A percentile compares a stretch with the other conserved stretches of the same genome.
phyloP scores from a whole-genome alignment of 495 filamentous ascomycete species.

The Tuber indicum region DNA sequence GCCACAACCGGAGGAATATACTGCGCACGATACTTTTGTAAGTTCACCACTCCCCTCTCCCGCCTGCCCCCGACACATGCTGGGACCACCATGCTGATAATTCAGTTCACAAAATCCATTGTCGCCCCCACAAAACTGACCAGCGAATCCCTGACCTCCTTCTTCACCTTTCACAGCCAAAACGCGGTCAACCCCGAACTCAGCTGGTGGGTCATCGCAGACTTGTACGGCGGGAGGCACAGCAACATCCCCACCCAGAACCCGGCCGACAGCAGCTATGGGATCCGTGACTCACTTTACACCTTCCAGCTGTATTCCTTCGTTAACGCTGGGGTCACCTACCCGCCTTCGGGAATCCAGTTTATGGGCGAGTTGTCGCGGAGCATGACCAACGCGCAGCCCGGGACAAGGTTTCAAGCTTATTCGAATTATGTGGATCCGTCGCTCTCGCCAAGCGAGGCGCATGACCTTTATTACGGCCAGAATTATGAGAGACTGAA shows the following conservation, averaged over 20 bases:
- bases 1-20: conserved; percentile 23
- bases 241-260: conserved; percentile 47
- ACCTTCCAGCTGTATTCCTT: conserved; percentile 56
- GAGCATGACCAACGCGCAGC: conserved; percentile 41
- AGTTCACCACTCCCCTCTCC: neutral
- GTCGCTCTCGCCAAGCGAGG: conserved; percentile 45
- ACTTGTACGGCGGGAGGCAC: conserved; percentile 52
- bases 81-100: conserved; percentile 5
- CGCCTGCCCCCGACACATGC: neutral
- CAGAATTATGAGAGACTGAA: conserved; percentile 47
- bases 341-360: conserved; percentile 43
- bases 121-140: conserved; percentile 26
- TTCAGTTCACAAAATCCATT: conserved; percentile 31
- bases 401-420: conserved; percentile 46
- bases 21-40: conserved; percentile 29
- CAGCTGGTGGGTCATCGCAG: conserved; percentile 53
- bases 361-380: conserved; percentile 48
- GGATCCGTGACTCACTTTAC: conserved; percentile 54
- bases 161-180: conserved; percentile 27
- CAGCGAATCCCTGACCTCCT: conserved; percentile 18
- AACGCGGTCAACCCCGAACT: conserved; percentile 8
- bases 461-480: conserved; percentile 56
- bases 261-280: conserved; percentile 51
- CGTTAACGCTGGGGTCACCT: conserved; percentile 36
- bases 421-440: conserved; percentile 74